A percentile compares a stretch with the other conserved stretches of the same genome.
These are phyloP conservation scores for Neoconidiobolus thromboides DNA, from an alignment of 371 early-diverging fungal genomes.

Conservation along the genomic window DNA sequence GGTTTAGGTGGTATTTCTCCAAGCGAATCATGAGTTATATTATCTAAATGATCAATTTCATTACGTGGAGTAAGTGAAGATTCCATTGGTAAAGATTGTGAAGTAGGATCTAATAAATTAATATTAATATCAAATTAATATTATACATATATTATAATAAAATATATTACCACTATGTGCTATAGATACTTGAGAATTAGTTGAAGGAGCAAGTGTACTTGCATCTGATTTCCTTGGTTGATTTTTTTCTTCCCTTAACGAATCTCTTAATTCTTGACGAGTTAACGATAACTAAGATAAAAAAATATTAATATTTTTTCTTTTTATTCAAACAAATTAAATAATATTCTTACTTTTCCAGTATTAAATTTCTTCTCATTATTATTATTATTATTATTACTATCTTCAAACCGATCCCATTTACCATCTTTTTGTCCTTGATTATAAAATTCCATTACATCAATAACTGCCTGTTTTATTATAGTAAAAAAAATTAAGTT, in stretches of 20 bases:
- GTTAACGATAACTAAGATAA: no score
- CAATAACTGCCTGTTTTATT: constrained; percentile 4
- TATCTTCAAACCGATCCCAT: constrained; percentile 12
- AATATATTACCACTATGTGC: no score
- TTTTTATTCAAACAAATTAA: no score
- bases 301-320: no score
- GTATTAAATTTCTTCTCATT: constrained; percentile 13
- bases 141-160: no score
- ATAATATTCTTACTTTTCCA: constrained; percentile 6
- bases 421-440: background rate
- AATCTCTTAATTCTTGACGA: no score
- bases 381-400: constrained; percentile 29
- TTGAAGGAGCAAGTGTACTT: no score
- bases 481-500: background rate
- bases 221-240: no score
- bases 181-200: no score
- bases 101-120: background rate
- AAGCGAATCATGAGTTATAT: background rate
- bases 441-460: constrained; percentile 7
- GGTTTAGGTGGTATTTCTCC: background rate
- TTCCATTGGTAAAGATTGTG: background rate
- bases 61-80: background rate
- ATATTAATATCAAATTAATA: no score
- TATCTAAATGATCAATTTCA: background rate
- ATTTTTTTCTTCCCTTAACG: no score